Evolutionary conservation across 768 basidiomycete species (phyloP).

Genomic region (Agrocybe praecox): DNA sequence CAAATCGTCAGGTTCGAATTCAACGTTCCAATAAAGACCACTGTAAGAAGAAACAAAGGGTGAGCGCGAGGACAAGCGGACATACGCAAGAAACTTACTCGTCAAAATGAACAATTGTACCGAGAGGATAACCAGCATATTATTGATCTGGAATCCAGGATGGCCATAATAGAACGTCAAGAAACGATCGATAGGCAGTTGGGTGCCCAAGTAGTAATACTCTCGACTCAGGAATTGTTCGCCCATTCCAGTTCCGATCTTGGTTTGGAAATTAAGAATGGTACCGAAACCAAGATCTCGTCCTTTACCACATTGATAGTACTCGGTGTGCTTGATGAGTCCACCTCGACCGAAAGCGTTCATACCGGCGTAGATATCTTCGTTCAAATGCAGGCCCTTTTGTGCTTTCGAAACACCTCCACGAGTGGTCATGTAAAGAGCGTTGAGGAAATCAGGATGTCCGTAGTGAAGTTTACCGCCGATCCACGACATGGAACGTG

Average conservation of each 20-base stretch:
- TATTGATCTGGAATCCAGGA: constrained; percentile 99
- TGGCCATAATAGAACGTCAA: constrained; percentile 99
- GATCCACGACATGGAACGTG: constrained; percentile 94
- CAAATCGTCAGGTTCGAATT: constrained; percentile 83
- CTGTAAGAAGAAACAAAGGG: constrained; percentile 37
- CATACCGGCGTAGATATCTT: constrained; percentile 99
- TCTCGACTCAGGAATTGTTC: constrained; percentile 99
- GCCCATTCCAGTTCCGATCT: constrained; percentile 99
- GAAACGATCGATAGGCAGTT: constrained; percentile 97
- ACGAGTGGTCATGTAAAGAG: constrained; percentile 95
- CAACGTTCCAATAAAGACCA: constrained; percentile 94
- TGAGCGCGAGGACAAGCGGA: constrained; percentile 14
- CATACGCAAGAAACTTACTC: constrained; percentile 50
- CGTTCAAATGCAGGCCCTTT: constrained; percentile 98
- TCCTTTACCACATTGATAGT: constrained; percentile 99
- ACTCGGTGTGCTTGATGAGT: constrained; percentile 98
- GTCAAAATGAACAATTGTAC: constrained; percentile 95
- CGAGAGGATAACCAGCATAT: constrained; percentile 97
- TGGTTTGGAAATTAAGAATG: constrained; percentile 99
- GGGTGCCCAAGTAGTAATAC: constrained; percentile 98
- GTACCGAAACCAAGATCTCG: constrained; percentile 99
- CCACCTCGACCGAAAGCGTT: constrained; percentile 96
- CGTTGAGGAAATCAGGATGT: constrained; percentile 99
- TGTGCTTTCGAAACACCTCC: constrained; percentile 99
- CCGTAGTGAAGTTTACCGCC: constrained; percentile 99